A percentile compares a stretch with the other conserved stretches of the same genome.
These are phyloP conservation scores for Boletus albobrunnescens DNA, from an alignment of 1,284 basidiomycete genomes.

Conservation along the genomic window DNA sequence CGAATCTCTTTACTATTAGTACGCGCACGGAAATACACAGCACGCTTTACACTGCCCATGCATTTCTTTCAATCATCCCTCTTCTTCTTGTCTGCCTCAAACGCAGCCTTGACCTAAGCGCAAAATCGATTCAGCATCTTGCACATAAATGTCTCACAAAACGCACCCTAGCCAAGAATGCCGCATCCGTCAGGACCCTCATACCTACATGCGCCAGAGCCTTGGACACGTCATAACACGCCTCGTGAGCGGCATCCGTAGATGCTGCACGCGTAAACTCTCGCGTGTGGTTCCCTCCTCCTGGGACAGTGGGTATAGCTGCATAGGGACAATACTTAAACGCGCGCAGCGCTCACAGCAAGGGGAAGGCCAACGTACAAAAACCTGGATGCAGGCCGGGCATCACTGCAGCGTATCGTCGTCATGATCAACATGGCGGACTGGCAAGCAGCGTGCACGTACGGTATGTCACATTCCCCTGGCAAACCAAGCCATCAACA, in stretches of 20 bases:
- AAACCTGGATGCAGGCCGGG: conserved; percentile 48
- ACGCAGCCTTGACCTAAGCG: conserved; percentile 16
- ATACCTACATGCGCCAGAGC: conserved; percentile 57
- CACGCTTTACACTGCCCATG: neutral
- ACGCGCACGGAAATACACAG: too few relatives aligned
- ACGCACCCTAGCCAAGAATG: conserved; percentile 20
- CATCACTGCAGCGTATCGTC: conserved; percentile 32
- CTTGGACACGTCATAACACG: conserved; percentile 53
- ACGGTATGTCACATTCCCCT: conserved; percentile 67
- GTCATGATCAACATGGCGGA: neutral
- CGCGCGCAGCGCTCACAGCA: neutral
- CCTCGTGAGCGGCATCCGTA: conserved; percentile 50
- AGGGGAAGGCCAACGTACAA: conserved; percentile 29
- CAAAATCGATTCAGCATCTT: conserved; percentile 1
- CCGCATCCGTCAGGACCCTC: conserved; percentile 52
- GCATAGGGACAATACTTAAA: conserved; percentile 8
- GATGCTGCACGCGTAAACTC: conserved; percentile 57
- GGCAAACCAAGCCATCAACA: neutral
- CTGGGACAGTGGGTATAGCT: conserved; percentile 53
- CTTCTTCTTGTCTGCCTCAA: neutral
- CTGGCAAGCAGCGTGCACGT: neutral
- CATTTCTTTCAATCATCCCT: neutral
- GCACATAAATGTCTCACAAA: neutral
- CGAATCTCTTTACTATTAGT: too few relatives aligned
- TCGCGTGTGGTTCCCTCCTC: conserved; percentile 63